Base-by-base conservation (phyloP, 2,329 filamentous ascomycete genomes). In the Lachnellula occidentalis region DNA sequence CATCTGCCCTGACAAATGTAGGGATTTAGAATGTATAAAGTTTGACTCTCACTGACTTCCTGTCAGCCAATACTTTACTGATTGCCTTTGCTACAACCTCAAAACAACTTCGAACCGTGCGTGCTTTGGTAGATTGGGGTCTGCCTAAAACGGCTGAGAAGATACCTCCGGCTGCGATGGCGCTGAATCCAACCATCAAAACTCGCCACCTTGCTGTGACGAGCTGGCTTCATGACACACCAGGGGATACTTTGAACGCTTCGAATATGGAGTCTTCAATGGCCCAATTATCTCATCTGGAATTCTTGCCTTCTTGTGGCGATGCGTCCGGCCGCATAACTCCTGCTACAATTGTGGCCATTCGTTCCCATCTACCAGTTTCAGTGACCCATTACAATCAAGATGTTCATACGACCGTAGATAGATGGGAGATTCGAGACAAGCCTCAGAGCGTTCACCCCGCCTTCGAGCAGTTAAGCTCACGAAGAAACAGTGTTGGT, bases 401-500 rank as follows among this genome's bases (percentile, higher is more conserved):
- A 60, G 82, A 85, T 34, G 75, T 82, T 0, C 83, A 87, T 62
- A 95, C 86, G 61, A 80, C 92, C 41, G 77, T 97, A 58, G 85
- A 90, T 59, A 81, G 87, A 58, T 97, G 92, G 92, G 86, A 94
- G 62, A 69, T 92, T 9, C 77, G 80, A 34, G 83, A 88, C 34
- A 78, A 82, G 47, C 72, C 79, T n/a, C 82, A 86, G 59, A 77
- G 74, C 9, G 73, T 95, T 7, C 88, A 94, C 66, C 73, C 85
- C 2, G 87, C 86, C 12, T 92, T 95, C 67, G 87, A 90, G 61
- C 86, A 92, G 62, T 76, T 94, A 24, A 82, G 83, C 7, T 77
- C 79, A 43, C 82, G 86, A 62, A 83, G 82, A 64, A 83, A 81
- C 65, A 81, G 77, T 56, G 69, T 64, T 34, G 64, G 58, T 5